Base-by-base conservation (phyloP, 257 asterid genomes). In the Plectranthus barbatus region DNA sequence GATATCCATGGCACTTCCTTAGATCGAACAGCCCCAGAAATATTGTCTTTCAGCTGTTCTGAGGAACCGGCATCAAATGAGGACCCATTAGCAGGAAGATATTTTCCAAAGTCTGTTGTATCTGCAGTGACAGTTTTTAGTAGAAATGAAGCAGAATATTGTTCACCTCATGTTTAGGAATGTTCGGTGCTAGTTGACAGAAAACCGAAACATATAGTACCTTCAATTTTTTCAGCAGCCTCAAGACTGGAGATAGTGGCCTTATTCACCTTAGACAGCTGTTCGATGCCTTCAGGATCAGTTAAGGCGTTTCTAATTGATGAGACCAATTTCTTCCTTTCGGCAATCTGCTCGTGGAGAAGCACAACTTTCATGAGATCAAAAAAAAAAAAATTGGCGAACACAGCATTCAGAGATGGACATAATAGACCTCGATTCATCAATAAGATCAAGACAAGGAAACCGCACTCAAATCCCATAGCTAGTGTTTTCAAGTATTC, bases 301-400 rank as follows among this genome's bases (percentile, higher is more conserved):
- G 78, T 59, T 9, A 82, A 68, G 78, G 90, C 82, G 64, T 66
- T 78, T 79, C 74, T 87, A 60, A 93, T 90, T 14, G 94, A 76
- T 37, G 95, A 82, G 23, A 87, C 90, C 72, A 89, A 24, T 62
- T 85, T 89, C 77, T 79, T 92, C 67, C 97, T 81, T 78, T 89
- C 91, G 41, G 91, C 80, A 70, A 90, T 93, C 99, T 93, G 86
- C 68, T 24, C 33, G 50, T 34, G 45, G 47, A 36, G 21, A 33
- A 69, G 34, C 42, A 12, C 4, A 34, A 24, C 58, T 39, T 42
- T 46, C 17, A 58, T 29, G 18, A 47, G 64, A 46, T 39, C 42
- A 36, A 18, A 29, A 61, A 5, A 20, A 14, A 9, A 18, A 18
- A 31, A 31, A 31, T 26, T 50, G 36, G 36, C 7, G 3, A 4